Percentiles rank a stretch among this genome's conserved stretches.
Evolutionary conservation across 192 early-diverging fungal species (phyloP).

Genomic region (Coemansia javaensis): DNA sequence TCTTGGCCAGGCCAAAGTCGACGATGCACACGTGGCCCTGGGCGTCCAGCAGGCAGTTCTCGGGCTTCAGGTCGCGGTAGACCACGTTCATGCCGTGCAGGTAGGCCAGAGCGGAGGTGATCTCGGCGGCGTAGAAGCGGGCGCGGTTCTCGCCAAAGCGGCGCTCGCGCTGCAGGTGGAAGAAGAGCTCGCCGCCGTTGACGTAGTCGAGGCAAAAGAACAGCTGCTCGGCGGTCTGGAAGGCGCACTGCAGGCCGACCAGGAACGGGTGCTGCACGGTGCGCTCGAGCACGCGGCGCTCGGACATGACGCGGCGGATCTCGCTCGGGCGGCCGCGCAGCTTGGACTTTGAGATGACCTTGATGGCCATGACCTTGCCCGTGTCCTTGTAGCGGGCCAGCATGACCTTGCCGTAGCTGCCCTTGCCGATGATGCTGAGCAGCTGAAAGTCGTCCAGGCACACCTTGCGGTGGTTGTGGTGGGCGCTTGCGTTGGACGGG

Average conservation of each 20-base stretch:
- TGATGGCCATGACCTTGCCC: slow-evolving; percentile 62
- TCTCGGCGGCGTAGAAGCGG: slow-evolving; percentile 91
- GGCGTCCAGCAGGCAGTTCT: slow-evolving; percentile 92
- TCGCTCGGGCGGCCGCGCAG: slow-evolving; percentile 61
- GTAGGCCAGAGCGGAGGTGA: slow-evolving; percentile 85
- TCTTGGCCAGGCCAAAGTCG: slow-evolving; percentile 93
- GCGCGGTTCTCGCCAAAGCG: slow-evolving; percentile 82
- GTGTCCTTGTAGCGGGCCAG: slow-evolving; percentile 73
- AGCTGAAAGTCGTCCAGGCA: slow-evolving; percentile 61
- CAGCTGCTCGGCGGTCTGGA: slow-evolving; percentile 70
- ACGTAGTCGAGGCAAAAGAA: slow-evolving; percentile 85
- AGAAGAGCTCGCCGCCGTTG: slow-evolving; percentile 96
- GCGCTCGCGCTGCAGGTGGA: slow-evolving; percentile 85
- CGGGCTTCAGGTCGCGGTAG: slow-evolving; percentile 90
- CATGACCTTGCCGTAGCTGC: slow-evolving; percentile 72
- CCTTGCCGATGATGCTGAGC: slow-evolving; percentile 72
- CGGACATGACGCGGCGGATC: slow-evolving; percentile 60
- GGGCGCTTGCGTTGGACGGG: too few relatives aligned
- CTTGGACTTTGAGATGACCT: slow-evolving; percentile 66
- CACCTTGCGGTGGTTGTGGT: slow-evolving; percentile 18
- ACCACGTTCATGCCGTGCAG: slow-evolving; percentile 89
- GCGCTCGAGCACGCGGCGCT: slow-evolving; percentile 59
- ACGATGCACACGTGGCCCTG: slow-evolving; percentile 89
- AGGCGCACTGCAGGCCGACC: slow-evolving; percentile 66
- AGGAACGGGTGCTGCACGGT: slow-evolving; percentile 59